Evolutionary conservation across 1,139 yeast genomes (phyloP).

Genomic region (Debaryomyces udenii): DNA sequence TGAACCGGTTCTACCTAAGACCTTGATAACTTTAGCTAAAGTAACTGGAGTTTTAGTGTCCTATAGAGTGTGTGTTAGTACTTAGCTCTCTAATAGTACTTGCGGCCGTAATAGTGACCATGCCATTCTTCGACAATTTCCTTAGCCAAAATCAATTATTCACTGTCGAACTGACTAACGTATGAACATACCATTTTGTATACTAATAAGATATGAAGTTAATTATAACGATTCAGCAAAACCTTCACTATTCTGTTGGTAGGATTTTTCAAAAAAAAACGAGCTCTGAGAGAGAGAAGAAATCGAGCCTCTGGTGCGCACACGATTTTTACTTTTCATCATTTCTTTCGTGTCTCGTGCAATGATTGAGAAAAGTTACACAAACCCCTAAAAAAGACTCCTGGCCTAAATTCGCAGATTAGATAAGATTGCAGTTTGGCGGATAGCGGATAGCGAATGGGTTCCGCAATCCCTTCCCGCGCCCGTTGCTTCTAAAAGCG

Average conservation of each 20-base stretch:
- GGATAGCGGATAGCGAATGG: too few species aligned
- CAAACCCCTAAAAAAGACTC: too few species aligned
- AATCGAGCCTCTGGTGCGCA: not conserved
- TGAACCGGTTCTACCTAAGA: conserved; percentile 99
- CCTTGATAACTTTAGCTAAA: conserved; percentile 99
- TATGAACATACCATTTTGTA: conserved; percentile 29
- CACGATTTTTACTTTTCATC: conserved; percentile 1
- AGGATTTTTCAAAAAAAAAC: conserved; percentile 10
- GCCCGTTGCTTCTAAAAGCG: too few species aligned
- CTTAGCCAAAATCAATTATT: too few species aligned
- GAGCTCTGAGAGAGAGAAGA: conserved; percentile 12
- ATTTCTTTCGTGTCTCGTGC: not conserved
- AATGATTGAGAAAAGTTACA: too few species aligned
- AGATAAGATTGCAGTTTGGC: too few species aligned
- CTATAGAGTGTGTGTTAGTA: conserved; percentile 25
- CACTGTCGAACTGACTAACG: not conserved
- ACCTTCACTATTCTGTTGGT: conserved; percentile 2
- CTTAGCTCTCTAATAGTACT: not conserved
- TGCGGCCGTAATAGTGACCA: too few species aligned
- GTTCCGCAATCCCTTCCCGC: too few species aligned
- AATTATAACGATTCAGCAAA: conserved; percentile 6
- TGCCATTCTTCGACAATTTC: too few species aligned
- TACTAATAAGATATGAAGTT: conserved; percentile 14
- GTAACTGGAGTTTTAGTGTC: conserved; percentile 96
- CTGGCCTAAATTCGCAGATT: too few species aligned